phyloP scores from a whole-genome alignment of 257 asterid species.

The Rhazya stricta region DNA sequence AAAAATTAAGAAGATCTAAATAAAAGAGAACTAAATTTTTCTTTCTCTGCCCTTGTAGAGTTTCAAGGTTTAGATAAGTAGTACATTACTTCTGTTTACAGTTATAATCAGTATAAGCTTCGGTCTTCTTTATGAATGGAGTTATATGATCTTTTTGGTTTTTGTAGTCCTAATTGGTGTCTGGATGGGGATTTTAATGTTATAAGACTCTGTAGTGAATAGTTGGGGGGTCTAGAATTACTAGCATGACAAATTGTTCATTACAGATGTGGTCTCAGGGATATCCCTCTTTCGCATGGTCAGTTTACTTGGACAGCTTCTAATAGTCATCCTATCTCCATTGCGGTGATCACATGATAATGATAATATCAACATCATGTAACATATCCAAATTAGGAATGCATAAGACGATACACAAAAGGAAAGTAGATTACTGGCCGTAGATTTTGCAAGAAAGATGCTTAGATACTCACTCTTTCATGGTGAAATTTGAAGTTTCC shows the following conservation, averaged over 20 bases:
- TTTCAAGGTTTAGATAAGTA: not conserved
- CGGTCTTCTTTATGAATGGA: not conserved
- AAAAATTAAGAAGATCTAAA: not conserved
- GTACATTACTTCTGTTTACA: not conserved
- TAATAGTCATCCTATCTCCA: not conserved
- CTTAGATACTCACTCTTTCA: conserved; percentile 52
- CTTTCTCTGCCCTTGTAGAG: not conserved
- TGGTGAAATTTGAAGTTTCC: conserved; percentile 51
- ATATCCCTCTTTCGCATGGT: not conserved
- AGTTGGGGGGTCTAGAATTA: not conserved
- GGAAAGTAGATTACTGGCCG: not conserved
- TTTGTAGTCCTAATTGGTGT: not conserved
- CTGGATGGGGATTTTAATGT: not conserved
- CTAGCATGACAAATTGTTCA: not conserved
- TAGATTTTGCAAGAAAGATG: conserved; percentile 1
- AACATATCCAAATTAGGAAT: not conserved
- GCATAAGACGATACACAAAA: not conserved
- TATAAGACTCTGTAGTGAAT: not conserved
- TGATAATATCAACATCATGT: not conserved
- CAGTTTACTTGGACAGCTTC: not conserved
- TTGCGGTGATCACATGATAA: not conserved
- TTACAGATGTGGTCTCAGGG: not conserved
- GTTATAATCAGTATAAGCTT: not conserved
- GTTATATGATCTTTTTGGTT: not conserved
- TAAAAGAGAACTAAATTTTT: not conserved